Evolutionary conservation across 202 grass and related monocot genomes (phyloP).

Genomic region (Musa balbisiana): DNA sequence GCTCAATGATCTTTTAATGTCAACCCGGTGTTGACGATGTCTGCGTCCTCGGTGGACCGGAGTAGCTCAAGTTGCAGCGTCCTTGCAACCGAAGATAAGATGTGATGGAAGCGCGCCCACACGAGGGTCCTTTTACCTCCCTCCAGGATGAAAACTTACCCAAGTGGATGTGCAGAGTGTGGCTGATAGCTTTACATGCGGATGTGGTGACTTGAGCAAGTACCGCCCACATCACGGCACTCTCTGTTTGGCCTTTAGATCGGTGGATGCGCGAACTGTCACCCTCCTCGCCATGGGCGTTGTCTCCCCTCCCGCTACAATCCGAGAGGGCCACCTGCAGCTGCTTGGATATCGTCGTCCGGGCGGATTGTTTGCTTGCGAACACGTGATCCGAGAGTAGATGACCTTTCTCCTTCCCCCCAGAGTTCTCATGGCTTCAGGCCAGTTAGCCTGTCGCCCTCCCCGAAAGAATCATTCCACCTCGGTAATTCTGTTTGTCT

Average conservation of each 20-base stretch:
- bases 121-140: constrained; percentile 2
- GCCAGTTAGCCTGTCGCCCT: neutral
- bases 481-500: neutral
- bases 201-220: neutral
- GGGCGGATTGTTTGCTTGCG: neutral
- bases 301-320: neutral
- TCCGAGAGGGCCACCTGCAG: neutral
- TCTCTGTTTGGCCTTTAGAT: neutral
- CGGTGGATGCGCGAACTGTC: neutral
- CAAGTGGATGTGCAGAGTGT: neutral
- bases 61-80: too few species aligned
- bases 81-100: too few species aligned
- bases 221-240: neutral
- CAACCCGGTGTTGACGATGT: too few species aligned
- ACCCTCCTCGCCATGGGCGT: constrained; percentile 2
- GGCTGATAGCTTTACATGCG: too few species aligned
- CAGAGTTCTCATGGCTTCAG: neutral
- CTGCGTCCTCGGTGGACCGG: too few species aligned
- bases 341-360: neutral
- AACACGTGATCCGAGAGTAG: constrained; percentile 11
- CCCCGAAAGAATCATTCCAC: neutral
- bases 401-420: neutral
- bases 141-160: neutral
- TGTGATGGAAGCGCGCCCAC: neutral
- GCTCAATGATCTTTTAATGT: too few species aligned